Conservation (phyloP, 495 filamentous ascomycete genomes). For the Patellaria atrata region DNA sequence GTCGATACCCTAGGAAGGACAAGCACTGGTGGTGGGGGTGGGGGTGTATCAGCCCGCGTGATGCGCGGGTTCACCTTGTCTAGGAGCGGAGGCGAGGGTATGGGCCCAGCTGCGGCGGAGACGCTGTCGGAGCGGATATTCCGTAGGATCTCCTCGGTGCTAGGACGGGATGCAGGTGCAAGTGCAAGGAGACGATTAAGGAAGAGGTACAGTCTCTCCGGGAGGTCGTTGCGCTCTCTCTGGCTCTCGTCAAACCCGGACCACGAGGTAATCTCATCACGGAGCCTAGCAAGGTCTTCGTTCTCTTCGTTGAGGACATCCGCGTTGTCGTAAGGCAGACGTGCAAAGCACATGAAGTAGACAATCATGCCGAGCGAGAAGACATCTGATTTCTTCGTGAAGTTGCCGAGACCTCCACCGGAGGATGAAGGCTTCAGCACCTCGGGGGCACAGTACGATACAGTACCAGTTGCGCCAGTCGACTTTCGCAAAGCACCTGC, state of each 20-base stretch:
- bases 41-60: slow-evolving; percentile 17
- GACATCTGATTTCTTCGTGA: slow-evolving; percentile 89
- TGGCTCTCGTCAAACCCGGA: slow-evolving; percentile 63
- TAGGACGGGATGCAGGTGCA: slow-evolving; percentile 62
- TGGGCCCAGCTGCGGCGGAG: slow-evolving; percentile 34
- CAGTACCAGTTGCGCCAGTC: slow-evolving; percentile 87
- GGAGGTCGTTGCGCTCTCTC: slow-evolving; percentile 63
- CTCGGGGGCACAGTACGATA: slow-evolving; percentile 95
- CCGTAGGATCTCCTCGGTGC: slow-evolving; percentile 72
- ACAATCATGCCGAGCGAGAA: slow-evolving; percentile 97
- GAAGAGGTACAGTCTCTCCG: slow-evolving; percentile 71
- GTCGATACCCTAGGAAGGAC: slow-evolving; percentile 4
- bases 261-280: slow-evolving; percentile 79
- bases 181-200: slow-evolving; percentile 68
- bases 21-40: slow-evolving; percentile 13
- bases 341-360: slow-evolving; percentile 90
- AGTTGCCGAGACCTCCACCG: slow-evolving; percentile 68
- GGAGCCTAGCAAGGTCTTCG: slow-evolving; percentile 80
- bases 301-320: slow-evolving; percentile 79
- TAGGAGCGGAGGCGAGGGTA: slow-evolving; percentile 4
- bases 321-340: slow-evolving; percentile 71
- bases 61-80: slow-evolving; percentile 14
- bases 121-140: slow-evolving; percentile 61
- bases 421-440: slow-evolving; percentile 57
- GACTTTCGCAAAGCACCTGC: slow-evolving; percentile 67